Evolutionary conservation across 2,329 filamentous ascomycete genomes (phyloP).

Genomic region (Paecilomyces fulvus): DNA sequence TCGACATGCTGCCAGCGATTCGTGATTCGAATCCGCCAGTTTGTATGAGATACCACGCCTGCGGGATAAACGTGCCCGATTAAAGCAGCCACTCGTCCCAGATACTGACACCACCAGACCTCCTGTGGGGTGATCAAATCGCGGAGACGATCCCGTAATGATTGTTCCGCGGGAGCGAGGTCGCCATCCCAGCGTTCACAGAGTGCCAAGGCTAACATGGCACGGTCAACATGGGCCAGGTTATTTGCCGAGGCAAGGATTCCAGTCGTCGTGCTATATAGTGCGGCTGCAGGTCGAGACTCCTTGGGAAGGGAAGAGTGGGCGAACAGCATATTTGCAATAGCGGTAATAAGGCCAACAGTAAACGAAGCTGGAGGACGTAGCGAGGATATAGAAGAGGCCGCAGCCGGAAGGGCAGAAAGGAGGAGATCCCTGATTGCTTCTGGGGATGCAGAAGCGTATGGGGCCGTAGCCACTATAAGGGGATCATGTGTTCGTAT

Average conservation of each 20-base stretch:
- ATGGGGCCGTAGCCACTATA: slow-evolving; percentile 49
- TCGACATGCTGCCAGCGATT: slow-evolving; percentile 36
- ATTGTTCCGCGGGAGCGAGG: slow-evolving; percentile 49
- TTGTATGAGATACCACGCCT: slow-evolving; percentile 31
- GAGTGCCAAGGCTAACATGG: slow-evolving; percentile 61
- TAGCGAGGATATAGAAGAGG: slow-evolving; percentile 11
- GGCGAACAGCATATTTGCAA: slow-evolving; percentile 52
- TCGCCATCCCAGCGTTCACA: slow-evolving; percentile 67
- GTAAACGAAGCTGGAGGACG: slow-evolving; percentile 36
- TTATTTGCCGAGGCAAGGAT: slow-evolving; percentile 62
- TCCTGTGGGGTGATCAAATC: slow-evolving; percentile 46
- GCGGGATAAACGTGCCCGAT: slow-evolving; percentile 55
- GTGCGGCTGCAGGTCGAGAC: slow-evolving; percentile 54
- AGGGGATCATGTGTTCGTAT: slow-evolving; percentile 61
- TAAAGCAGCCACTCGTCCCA: slow-evolving; percentile 52
- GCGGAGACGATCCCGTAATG: slow-evolving; percentile 47
- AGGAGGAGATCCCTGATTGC: slow-evolving; percentile 43
- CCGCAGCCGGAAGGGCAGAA: slow-evolving; percentile 35
- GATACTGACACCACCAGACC: slow-evolving; percentile 58
- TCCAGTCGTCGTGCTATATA: slow-evolving; percentile 65
- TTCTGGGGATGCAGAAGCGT: slow-evolving; percentile 41
- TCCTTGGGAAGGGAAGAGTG: slow-evolving; percentile 47
- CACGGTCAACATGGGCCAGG: slow-evolving; percentile 62
- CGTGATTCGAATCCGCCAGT: slow-evolving; percentile 32
- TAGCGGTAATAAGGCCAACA: slow-evolving; percentile 43